Evolutionary conservation across 2,329 filamentous ascomycete genomes (phyloP).

Genomic region (Pseudocercospora cruenta): DNA sequence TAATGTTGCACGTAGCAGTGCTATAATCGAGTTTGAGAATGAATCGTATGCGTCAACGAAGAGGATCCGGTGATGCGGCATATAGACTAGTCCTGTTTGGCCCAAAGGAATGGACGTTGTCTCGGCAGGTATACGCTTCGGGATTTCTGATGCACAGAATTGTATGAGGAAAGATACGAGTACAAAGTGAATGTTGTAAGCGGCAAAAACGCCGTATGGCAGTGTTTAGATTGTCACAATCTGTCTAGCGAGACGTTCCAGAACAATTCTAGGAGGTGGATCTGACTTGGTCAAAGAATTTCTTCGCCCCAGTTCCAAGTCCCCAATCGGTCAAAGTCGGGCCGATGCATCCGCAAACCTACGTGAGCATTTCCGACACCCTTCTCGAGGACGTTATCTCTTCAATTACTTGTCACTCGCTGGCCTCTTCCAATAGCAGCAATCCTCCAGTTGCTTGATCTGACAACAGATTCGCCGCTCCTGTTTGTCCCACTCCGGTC

Average conservation of each 20-base stretch:
- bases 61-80: slow-evolving; percentile 57
- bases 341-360: neutral
- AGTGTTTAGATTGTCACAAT: neutral
- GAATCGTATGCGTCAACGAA: slow-evolving; percentile 97
- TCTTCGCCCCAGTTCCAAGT: neutral
- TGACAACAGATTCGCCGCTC: neutral
- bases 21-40: slow-evolving; percentile 92
- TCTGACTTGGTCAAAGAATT: neutral
- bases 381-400: neutral
- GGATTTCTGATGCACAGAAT: neutral
- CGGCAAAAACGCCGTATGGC: neutral
- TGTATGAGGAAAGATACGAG: neutral
- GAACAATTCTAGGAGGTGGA: neutral
- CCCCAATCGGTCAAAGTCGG: neutral
- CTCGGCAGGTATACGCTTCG: neutral
- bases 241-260: neutral
- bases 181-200: neutral
- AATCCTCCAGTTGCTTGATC: neutral
- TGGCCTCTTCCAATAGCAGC: slow-evolving; percentile 1
- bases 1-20: slow-evolving; percentile 73
- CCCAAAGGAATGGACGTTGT: slow-evolving; percentile 3
- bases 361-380: neutral
- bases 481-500: neutral
- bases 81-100: slow-evolving; percentile 20
- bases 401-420: neutral